These are phyloP conservation scores for Stenogyne calaminthoides DNA, from an alignment of 305 asterid species.

Conservation along the genomic window DNA sequence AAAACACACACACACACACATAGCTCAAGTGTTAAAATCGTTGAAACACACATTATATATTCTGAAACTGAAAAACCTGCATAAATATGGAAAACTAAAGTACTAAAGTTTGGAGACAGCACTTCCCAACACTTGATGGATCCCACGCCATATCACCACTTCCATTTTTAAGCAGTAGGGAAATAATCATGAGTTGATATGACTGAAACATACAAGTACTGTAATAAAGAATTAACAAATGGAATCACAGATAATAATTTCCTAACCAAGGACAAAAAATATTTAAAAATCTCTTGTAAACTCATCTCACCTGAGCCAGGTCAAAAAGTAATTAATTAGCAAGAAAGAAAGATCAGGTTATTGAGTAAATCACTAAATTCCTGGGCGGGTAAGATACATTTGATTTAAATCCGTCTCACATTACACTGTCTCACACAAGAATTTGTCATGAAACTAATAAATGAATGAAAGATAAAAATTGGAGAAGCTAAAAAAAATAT, in stretches of 20 bases:
- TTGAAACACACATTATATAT: too few relatives aligned
- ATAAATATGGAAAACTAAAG: not conserved
- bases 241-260: slow-evolving; percentile 14
- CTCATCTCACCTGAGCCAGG: not conserved
- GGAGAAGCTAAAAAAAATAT: slow-evolving; percentile 16
- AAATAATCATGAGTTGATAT: not conserved
- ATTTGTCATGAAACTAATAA: not conserved
- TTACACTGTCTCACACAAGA: not conserved
- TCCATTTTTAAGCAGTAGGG: not conserved
- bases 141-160: not conserved
- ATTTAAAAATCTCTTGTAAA: not conserved
- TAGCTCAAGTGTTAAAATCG: too few relatives aligned
- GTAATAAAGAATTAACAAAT: not conserved
- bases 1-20: too few relatives aligned
- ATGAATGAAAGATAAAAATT: slow-evolving; percentile 26
- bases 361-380: not conserved
- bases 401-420: not conserved
- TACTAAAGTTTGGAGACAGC: not conserved
- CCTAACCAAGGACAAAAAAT: not conserved
- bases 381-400: not conserved
- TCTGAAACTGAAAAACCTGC: too few relatives aligned
- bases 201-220: not conserved
- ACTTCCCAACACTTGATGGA: not conserved
- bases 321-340: not conserved
- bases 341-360: not conserved